phyloP scores from a whole-genome alignment of 2,329 filamentous ascomycete species.

The Neonectria hederae region DNA sequence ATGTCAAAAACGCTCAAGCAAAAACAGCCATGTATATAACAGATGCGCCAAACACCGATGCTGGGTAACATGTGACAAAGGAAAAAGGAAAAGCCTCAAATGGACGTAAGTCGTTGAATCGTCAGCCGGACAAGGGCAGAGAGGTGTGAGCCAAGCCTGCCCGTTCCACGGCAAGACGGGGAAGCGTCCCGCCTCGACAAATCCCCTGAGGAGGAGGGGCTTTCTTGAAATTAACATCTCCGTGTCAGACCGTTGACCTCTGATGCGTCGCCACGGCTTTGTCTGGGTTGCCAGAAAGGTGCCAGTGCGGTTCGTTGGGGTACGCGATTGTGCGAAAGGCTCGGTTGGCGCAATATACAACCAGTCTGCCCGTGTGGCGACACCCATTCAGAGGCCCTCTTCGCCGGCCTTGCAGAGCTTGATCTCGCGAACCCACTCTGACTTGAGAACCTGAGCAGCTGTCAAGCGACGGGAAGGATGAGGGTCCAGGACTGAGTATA shows the following conservation, averaged over 20 bases:
- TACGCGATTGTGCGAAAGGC: not conserved
- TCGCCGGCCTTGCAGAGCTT: slow-evolving; percentile 96
- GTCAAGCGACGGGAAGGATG: slow-evolving; percentile 93
- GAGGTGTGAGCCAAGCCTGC: slow-evolving; percentile 24
- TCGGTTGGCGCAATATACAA: not conserved
- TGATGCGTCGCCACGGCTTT: not conserved
- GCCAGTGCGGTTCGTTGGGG: not conserved
- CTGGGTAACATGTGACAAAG: slow-evolving; percentile 44
- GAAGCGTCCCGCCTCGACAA: slow-evolving; percentile 23
- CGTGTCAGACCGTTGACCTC: not conserved
- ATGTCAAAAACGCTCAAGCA: slow-evolving; percentile 23
- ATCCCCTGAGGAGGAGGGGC: slow-evolving; percentile 4
- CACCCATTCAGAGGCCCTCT: slow-evolving; percentile 77
- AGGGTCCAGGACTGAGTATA: slow-evolving; percentile 97
- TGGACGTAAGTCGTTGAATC: slow-evolving; percentile 38
- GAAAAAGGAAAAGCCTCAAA: slow-evolving; percentile 34
- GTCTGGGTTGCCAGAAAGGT: not conserved
- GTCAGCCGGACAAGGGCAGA: slow-evolving; percentile 30
- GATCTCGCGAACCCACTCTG: slow-evolving; percentile 98
- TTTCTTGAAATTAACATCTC: slow-evolving; percentile 12
- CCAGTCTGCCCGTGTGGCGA: not conserved
- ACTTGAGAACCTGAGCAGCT: slow-evolving; percentile 95
- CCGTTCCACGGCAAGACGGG: slow-evolving; percentile 26
- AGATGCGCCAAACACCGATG: slow-evolving; percentile 48
- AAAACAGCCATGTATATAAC: slow-evolving; percentile 35